Conservation (phyloP, 176 grass and related monocot species). For the Musa troglodytarum region DNA sequence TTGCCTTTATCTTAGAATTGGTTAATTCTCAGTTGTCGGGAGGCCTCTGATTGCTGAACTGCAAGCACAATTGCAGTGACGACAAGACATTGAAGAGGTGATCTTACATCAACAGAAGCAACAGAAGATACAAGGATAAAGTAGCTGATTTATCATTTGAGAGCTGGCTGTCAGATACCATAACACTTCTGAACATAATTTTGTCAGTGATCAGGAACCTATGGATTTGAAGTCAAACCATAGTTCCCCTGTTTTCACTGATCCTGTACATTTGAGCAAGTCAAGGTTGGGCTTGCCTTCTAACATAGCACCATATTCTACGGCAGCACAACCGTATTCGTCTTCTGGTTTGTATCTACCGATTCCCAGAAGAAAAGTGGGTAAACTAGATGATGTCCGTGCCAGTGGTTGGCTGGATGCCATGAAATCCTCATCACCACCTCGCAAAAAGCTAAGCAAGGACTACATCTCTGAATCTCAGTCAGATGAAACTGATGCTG, state of each 20-base stretch:
- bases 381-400: slow-evolving; percentile 52
- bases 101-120: slow-evolving; percentile 21
- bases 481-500: slow-evolving; percentile 6
- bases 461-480: background rate
- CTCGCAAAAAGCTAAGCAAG: slow-evolving; percentile 19
- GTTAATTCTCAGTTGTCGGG: background rate
- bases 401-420: slow-evolving; percentile 27
- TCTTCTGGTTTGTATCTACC: slow-evolving; percentile 29
- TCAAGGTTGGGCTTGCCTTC: slow-evolving; percentile 39
- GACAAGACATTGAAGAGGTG: slow-evolving; percentile 24
- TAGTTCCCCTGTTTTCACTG: slow-evolving; percentile 63
- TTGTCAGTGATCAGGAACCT: slow-evolving; percentile 8
- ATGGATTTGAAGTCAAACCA: slow-evolving; percentile 62
- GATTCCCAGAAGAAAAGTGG: slow-evolving; percentile 26
- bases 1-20: background rate
- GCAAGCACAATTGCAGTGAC: slow-evolving; percentile 18
- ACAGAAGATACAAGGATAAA: slow-evolving; percentile 3
- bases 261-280: slow-evolving; percentile 43
- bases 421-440: slow-evolving; percentile 41
- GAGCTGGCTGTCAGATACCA: slow-evolving; percentile 7
- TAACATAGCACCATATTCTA: slow-evolving; percentile 52
- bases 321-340: slow-evolving; percentile 32
- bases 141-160: slow-evolving; percentile 8
- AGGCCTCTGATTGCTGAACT: slow-evolving; percentile 6
- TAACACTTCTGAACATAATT: background rate